Percentiles rank a stretch among this genome's conserved stretches.
Conservation (phyloP, 1,284 basidiomycete genomes). For the Puccinia coronata region DNA sequence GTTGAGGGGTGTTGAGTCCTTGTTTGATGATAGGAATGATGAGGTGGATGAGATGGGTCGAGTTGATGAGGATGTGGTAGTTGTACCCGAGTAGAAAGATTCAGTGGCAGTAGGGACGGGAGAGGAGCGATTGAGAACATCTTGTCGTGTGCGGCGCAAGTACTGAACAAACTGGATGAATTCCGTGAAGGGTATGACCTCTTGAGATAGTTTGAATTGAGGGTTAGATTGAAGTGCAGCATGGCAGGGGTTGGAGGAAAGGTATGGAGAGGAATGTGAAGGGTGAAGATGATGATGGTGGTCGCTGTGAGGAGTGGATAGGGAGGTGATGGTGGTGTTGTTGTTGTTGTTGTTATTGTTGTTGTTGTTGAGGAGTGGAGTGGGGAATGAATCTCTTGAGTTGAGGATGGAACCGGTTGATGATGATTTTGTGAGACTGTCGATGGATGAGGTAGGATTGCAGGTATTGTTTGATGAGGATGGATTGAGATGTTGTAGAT, state of each 20-base stretch:
- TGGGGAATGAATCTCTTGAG: neutral
- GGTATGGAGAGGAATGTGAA: neutral
- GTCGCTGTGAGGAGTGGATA: neutral
- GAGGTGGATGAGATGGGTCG: constrained; percentile 24
- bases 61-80: constrained; percentile 23
- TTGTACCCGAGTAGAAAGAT: constrained; percentile 50
- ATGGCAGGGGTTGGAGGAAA: neutral
- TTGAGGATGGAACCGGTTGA: neutral
- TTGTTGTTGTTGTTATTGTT: too few relatives aligned
- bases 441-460: constrained; percentile 20
- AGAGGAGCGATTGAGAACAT: constrained; percentile 9
- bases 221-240: neutral
- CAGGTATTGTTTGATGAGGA: neutral
- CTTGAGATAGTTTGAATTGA: constrained; percentile 39
- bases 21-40: constrained; percentile 48
- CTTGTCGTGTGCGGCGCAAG: constrained; percentile 69
- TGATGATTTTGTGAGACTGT: constrained; percentile 13
- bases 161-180: constrained; percentile 80
- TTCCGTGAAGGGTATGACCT: constrained; percentile 73
- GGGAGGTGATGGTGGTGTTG: too few relatives aligned
- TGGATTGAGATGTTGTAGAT: neutral
- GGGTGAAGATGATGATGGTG: neutral
- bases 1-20: neutral
- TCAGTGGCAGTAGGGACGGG: constrained; percentile 36
- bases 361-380: neutral